These are phyloP conservation scores for Alternaria conjuncta DNA, from an alignment of 2,329 filamentous ascomycete genomes.

Conservation along the genomic window DNA sequence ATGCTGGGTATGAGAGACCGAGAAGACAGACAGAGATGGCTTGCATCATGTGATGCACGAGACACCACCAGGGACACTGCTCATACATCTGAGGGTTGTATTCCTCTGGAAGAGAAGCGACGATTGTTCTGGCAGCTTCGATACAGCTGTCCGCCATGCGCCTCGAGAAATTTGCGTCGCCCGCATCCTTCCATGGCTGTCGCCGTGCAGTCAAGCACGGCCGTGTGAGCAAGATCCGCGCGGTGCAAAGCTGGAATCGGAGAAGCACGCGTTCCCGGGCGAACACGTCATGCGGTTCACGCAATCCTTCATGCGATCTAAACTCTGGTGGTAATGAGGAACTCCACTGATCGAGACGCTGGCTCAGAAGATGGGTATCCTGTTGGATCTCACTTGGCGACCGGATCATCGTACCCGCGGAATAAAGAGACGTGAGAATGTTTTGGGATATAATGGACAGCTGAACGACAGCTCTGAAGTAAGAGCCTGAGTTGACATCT, in stretches of 20 bases:
- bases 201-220: constrained; percentile 45
- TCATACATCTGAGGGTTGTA: constrained; percentile 39
- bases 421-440: constrained; percentile 47
- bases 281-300: constrained; percentile 1
- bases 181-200: constrained; percentile 15
- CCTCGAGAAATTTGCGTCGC: constrained; percentile 34
- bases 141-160: constrained; percentile 46
- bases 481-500: constrained; percentile 29
- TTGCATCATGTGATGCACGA: constrained; percentile 51
- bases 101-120: constrained; percentile 46
- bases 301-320: constrained; percentile 28
- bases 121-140: constrained; percentile 43
- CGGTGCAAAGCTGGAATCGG: constrained; percentile 44
- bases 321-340: constrained; percentile 37
- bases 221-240: constrained; percentile 51
- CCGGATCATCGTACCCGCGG: constrained; percentile 38
- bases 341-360: constrained; percentile 46
- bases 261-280: constrained; percentile 41
- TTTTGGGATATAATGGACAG: constrained; percentile 44
- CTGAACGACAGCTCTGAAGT: constrained; percentile 35
- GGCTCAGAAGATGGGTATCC: constrained; percentile 39
- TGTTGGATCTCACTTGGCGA: constrained; percentile 45
- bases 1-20: constrained; percentile 40
- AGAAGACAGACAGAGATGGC: constrained; percentile 48
- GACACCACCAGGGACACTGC: constrained; percentile 51